These are phyloP conservation scores for Lactarius evosmus DNA, from an alignment of 768 basidiomycete species.

Conservation along the genomic window DNA sequence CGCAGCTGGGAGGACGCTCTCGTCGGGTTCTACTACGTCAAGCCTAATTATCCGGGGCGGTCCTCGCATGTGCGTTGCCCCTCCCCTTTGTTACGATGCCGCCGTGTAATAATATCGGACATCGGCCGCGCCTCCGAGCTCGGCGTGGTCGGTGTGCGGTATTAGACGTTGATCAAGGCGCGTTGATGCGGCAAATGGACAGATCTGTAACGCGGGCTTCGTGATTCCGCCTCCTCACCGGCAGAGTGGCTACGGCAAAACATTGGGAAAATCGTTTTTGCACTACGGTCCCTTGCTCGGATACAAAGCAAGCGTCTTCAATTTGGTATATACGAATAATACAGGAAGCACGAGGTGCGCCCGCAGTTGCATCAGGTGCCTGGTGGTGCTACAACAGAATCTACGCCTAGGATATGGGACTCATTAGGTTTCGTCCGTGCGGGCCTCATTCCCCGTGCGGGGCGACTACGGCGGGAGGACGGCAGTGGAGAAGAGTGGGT, in stretches of 20 bases:
- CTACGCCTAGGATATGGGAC: conserved; percentile 70
- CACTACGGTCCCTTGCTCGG: conserved; percentile 78
- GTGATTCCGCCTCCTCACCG: conserved; percentile 65
- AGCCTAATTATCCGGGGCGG: conserved; percentile 87
- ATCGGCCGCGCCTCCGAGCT: too few species aligned
- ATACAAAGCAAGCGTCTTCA: conserved; percentile 80
- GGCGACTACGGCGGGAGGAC: conserved; percentile 61
- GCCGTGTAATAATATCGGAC: too few species aligned
- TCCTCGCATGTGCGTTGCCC: conserved; percentile 74
- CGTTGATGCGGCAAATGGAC: conserved; percentile 10
- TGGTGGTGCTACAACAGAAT: background rate
- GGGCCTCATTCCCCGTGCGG: conserved; percentile 73
- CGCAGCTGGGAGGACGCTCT: conserved; percentile 66
- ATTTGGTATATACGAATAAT: conserved; percentile 88
- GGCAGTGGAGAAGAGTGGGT: conserved; percentile 82
- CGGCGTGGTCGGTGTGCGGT: too few species aligned
- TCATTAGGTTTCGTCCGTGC: conserved; percentile 72
- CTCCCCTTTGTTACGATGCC: background rate
- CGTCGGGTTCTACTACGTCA: conserved; percentile 80
- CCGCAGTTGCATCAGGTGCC: conserved; percentile 6
- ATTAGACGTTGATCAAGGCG: background rate
- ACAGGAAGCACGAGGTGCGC: conserved; percentile 62
- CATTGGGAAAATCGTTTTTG: conserved; percentile 75
- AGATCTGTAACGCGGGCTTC: conserved; percentile 92
- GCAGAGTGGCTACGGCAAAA: conserved; percentile 61